Conservation (phyloP, 352 stramenopile species). For the Nothophytophthora sp. region DNA sequence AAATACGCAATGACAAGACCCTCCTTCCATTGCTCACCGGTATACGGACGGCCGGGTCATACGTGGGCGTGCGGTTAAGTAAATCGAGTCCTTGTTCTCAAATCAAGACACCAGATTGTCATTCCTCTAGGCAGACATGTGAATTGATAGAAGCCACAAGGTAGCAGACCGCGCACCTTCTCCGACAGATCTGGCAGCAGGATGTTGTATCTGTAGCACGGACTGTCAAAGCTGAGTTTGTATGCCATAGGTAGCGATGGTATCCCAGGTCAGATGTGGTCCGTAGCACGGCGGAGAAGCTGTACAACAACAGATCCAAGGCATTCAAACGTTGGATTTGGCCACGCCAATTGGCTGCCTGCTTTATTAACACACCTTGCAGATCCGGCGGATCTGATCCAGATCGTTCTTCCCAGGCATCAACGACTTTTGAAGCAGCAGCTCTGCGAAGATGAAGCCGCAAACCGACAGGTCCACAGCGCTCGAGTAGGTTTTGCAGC, state of each 20-base stretch:
- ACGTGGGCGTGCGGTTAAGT: conserved; percentile 48
- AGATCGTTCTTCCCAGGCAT: conserved; percentile 66
- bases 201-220: conserved; percentile 40
- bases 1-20: no score
- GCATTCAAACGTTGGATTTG: no score
- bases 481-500: conserved; percentile 79
- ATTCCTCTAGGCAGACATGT: neutral
- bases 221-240: conserved; percentile 39
- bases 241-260: conserved; percentile 37
- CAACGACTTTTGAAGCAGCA: conserved; percentile 55
- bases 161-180: conserved; percentile 18
- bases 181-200: conserved; percentile 41
- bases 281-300: conserved; percentile 60
- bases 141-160: neutral
- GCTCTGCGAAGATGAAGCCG: conserved; percentile 65
- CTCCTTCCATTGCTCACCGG: no score
- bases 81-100: conserved; percentile 41
- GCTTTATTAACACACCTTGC: no score
- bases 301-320: no score
- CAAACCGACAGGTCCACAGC: conserved; percentile 93
- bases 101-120: conserved; percentile 13
- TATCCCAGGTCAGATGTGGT: conserved; percentile 63
- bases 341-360: no score
- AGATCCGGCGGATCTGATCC: conserved; percentile 76
- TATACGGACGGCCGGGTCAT: conserved; percentile 51